A percentile compares a stretch with the other conserved stretches of the same genome.
phyloP scores from a whole-genome alignment of 1,284 basidiomycete genomes.

The Trichosporon ovoides region DNA sequence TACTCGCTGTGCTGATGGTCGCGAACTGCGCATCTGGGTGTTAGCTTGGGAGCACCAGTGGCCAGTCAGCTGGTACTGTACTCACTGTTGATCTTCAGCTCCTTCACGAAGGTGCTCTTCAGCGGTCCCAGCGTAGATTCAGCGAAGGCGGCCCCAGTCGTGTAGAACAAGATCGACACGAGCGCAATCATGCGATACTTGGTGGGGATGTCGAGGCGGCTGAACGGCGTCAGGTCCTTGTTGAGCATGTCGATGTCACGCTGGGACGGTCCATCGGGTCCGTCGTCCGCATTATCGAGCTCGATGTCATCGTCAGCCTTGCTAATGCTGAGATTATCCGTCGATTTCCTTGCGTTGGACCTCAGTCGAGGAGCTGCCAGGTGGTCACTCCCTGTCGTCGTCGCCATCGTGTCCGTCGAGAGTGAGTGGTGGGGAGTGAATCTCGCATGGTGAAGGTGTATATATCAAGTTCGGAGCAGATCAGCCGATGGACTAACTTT shows the following conservation, averaged over 20 bases:
- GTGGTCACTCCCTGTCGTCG: no score
- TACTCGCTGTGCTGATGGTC: constrained; percentile 43
- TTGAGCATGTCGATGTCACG: background rate
- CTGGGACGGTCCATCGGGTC: background rate
- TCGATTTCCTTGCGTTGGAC: no score
- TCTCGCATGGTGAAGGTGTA: no score
- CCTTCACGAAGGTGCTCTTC: constrained; percentile 42
- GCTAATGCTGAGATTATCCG: no score
- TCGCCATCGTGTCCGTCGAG: no score
- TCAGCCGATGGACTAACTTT: no score
- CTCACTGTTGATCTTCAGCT: constrained; percentile 41
- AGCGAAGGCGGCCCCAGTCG: constrained; percentile 33
- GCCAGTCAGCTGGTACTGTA: background rate
- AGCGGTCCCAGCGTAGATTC: constrained; percentile 40
- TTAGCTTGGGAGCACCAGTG: no score
- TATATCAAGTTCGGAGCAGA: no score
- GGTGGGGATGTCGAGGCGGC: constrained; percentile 9
- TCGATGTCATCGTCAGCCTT: background rate
- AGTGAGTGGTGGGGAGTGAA: no score
- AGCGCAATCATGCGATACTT: constrained; percentile 26
- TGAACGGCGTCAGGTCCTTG: background rate
- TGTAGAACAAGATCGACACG: constrained; percentile 35
- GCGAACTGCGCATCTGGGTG: constrained; percentile 45
- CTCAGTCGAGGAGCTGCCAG: no score
- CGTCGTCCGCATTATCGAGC: background rate